Evolutionary conservation across 768 basidiomycete genomes (phyloP).

Genomic region (Lactarius pseudohatsudake): DNA sequence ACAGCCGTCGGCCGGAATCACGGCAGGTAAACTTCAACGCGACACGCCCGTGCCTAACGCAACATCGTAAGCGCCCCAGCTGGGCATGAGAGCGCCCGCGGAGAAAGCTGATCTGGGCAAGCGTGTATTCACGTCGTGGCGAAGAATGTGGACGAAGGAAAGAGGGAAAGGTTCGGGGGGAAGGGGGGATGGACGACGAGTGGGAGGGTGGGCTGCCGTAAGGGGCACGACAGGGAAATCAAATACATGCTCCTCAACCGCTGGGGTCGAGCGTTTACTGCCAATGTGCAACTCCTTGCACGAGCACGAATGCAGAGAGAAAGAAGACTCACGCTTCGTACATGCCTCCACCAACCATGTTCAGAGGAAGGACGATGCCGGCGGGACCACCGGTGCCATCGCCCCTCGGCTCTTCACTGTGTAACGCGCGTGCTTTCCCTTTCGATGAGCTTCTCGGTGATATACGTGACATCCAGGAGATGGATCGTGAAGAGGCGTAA

Average conservation of each 20-base stretch:
- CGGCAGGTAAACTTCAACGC: background rate
- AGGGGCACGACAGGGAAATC: background rate
- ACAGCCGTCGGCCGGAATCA: background rate
- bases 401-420: constrained; percentile 27
- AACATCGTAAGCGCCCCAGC: background rate
- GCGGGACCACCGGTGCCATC: constrained; percentile 48
- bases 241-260: background rate
- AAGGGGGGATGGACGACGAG: background rate
- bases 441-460: constrained; percentile 23
- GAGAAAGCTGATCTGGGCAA: background rate
- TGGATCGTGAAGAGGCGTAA: constrained; percentile 8
- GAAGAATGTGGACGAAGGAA: background rate
- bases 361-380: constrained; percentile 59
- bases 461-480: constrained; percentile 6
- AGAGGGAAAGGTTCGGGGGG: background rate
- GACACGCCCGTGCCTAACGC: background rate
- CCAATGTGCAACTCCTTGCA: constrained; percentile 6
- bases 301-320: constrained; percentile 6
- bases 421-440: constrained; percentile 29
- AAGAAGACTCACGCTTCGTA: constrained; percentile 57
- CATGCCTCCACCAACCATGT: constrained; percentile 52
- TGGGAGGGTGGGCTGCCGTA: background rate
- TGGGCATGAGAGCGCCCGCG: background rate
- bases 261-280: background rate
- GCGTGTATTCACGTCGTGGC: background rate